These are phyloP conservation scores for Tardiomyces blankii DNA, from an alignment of 1,139 yeast genomes.

Conservation along the genomic window DNA sequence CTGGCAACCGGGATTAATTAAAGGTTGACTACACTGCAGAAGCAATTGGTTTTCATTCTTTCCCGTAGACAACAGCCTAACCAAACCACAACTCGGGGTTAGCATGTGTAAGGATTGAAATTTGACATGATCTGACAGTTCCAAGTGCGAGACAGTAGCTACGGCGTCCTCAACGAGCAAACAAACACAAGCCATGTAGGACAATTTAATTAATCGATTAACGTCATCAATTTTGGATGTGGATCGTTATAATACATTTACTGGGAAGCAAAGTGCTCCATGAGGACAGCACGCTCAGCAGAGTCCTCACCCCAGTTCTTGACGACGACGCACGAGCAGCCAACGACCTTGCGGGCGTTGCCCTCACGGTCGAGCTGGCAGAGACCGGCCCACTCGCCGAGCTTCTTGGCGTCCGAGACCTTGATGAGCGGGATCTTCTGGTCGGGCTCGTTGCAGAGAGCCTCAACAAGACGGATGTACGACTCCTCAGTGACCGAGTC, in stretches of 20 bases:
- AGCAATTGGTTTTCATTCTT: no score
- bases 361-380: slow-evolving; percentile 99
- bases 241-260: slow-evolving; percentile 21
- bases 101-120: no score
- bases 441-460: slow-evolving; percentile 96
- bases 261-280: slow-evolving; percentile 94
- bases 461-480: slow-evolving; percentile 96
- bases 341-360: slow-evolving; percentile 99
- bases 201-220: no score
- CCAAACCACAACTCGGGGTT: no score
- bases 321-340: slow-evolving; percentile 99
- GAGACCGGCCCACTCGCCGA: slow-evolving; percentile 99
- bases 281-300: slow-evolving; percentile 93
- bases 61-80: no score
- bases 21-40: no score
- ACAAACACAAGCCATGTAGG: no score
- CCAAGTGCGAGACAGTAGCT: no score
- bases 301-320: slow-evolving; percentile 99
- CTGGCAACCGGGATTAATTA: no score
- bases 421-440: slow-evolving; percentile 96
- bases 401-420: slow-evolving; percentile 98
- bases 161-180: no score
- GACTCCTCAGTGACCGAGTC: slow-evolving; percentile 98
- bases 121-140: no score
- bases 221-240: background rate